A percentile compares a stretch with the other conserved stretches of the same genome.
phyloP scores from a whole-genome alignment of 1,139 yeast genomes.

The Pichia sp. region DNA sequence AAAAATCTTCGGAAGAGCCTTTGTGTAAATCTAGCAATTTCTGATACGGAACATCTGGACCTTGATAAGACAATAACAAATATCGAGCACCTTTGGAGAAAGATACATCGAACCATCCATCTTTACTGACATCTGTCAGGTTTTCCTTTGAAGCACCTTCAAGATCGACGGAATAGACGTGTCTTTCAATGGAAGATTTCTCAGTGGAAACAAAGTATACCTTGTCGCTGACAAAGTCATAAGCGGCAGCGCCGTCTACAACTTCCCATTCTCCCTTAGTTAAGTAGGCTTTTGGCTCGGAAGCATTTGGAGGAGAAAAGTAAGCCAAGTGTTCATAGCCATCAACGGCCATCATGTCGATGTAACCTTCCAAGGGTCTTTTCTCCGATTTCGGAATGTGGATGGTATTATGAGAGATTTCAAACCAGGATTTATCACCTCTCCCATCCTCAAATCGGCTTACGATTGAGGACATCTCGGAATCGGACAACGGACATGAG shows the following conservation, averaged over 20 bases:
- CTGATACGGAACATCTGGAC: constrained; percentile 68
- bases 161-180: constrained; percentile 45
- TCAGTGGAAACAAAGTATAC: constrained; percentile 48
- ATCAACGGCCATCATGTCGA: constrained; percentile 48
- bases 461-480: constrained; percentile 31
- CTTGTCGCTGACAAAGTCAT: constrained; percentile 40
- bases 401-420: constrained; percentile 68
- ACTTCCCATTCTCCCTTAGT: constrained; percentile 56
- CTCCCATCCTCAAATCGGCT: constrained; percentile 40
- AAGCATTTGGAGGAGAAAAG: constrained; percentile 46
- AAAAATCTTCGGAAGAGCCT: constrained; percentile 34
- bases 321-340: constrained; percentile 57
- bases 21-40: constrained; percentile 52
- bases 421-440: constrained; percentile 54
- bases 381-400: constrained; percentile 63
- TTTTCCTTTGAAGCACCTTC: constrained; percentile 37
- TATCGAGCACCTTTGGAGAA: constrained; percentile 67
- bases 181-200: constrained; percentile 51
- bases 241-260: constrained; percentile 44
- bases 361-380: constrained; percentile 48
- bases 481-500: constrained; percentile 28
- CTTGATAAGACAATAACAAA: constrained; percentile 53
- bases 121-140: constrained; percentile 51
- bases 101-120: constrained; percentile 66
- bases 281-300: constrained; percentile 38